phyloP scores from a whole-genome alignment of 2,329 filamentous ascomycete genomes.

The Phaeosphaeria sp. region DNA sequence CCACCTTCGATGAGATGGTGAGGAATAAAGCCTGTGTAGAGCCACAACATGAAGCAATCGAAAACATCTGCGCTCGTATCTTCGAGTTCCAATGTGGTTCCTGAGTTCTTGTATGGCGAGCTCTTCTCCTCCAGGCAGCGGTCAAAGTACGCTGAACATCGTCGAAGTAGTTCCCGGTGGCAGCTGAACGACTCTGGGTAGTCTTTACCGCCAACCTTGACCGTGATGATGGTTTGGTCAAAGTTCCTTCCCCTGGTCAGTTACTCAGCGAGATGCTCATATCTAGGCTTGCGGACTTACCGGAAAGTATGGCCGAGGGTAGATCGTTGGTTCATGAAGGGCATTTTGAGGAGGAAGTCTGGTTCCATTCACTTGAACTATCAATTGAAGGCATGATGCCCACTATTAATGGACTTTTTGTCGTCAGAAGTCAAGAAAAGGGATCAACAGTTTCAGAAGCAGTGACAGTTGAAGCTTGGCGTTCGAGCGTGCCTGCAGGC shows the following conservation, averaged over 20 bases:
- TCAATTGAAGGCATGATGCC: conserved; percentile 4
- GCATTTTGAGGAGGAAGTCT: conserved; percentile 46
- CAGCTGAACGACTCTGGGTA: conserved; percentile 44
- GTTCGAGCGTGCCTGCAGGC: conserved; percentile 26
- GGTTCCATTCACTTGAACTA: conserved; percentile 36
- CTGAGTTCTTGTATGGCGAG: conserved; percentile 42
- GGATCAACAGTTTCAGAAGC: conserved; percentile 23
- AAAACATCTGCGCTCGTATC: conserved; percentile 47
- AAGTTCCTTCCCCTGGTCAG: conserved; percentile 40
- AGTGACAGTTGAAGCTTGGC: conserved; percentile 28
- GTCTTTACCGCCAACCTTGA: conserved; percentile 42
- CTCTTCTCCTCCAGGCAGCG: conserved; percentile 37
- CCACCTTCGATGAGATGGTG: conserved; percentile 47
- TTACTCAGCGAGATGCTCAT: background rate
- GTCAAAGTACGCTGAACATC: conserved; percentile 45
- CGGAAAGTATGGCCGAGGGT: conserved; percentile 46
- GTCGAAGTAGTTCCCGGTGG: conserved; percentile 41
- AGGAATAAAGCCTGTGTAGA: conserved; percentile 46
- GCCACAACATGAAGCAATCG: conserved; percentile 47
- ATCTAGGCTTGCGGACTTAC: conserved; percentile 14
- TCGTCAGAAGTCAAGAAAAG: conserved; percentile 8
- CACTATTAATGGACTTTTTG: conserved; percentile 12
- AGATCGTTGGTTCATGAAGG: conserved; percentile 38
- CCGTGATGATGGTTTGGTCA: conserved; percentile 45
- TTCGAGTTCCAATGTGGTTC: conserved; percentile 36